Percentiles rank a stretch among this genome's conserved stretches.
These are phyloP conservation scores for Microcera coccophila DNA, from an alignment of 2,329 filamentous ascomycete genomes.

Conservation along the genomic window DNA sequence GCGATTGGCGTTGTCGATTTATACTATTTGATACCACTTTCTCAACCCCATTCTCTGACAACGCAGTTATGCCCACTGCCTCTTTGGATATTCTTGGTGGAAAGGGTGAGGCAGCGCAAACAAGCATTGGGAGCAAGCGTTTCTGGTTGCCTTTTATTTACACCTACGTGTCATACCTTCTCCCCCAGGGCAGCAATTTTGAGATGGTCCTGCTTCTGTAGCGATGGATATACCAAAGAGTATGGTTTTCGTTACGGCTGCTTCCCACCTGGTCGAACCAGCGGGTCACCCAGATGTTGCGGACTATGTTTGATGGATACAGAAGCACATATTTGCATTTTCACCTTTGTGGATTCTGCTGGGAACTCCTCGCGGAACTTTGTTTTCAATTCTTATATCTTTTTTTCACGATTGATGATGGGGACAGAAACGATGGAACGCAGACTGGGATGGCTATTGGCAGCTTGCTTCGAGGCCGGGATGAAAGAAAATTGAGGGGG, in stretches of 20 bases:
- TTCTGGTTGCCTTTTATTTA: slow-evolving; percentile 7
- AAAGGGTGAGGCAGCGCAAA: slow-evolving; percentile 6
- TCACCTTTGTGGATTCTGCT: not conserved
- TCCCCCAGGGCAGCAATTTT: slow-evolving; percentile 2
- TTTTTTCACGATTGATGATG: slow-evolving; percentile 9
- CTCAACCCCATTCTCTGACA: slow-evolving; percentile 8
- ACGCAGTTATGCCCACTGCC: slow-evolving; percentile 10
- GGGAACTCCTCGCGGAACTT: not conserved
- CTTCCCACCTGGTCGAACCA: slow-evolving; percentile 10
- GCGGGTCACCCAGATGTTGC: slow-evolving; percentile 7
- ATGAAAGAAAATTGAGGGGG: slow-evolving; percentile 7
- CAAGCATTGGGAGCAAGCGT: slow-evolving; percentile 6
- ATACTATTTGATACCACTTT: slow-evolving; percentile 19
- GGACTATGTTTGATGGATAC: slow-evolving; percentile 23
- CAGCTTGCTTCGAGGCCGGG: too few species aligned
- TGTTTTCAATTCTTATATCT: slow-evolving; percentile 3
- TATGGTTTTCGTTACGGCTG: slow-evolving; percentile 14
- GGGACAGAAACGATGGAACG: too few species aligned
- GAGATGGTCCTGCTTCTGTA: slow-evolving; percentile 5
- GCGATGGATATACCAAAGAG: slow-evolving; percentile 2
- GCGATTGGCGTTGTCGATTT: slow-evolving; percentile 35
- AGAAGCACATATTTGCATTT: slow-evolving; percentile 5
- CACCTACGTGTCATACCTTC: slow-evolving; percentile 11
- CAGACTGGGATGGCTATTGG: too few species aligned
- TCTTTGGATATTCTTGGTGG: slow-evolving; percentile 8